Percentiles rank a stretch among this genome's conserved stretches.
These are phyloP conservation scores for Yamadazyma dushanensis DNA, from an alignment of 1,139 yeast species.

Conservation along the genomic window DNA sequence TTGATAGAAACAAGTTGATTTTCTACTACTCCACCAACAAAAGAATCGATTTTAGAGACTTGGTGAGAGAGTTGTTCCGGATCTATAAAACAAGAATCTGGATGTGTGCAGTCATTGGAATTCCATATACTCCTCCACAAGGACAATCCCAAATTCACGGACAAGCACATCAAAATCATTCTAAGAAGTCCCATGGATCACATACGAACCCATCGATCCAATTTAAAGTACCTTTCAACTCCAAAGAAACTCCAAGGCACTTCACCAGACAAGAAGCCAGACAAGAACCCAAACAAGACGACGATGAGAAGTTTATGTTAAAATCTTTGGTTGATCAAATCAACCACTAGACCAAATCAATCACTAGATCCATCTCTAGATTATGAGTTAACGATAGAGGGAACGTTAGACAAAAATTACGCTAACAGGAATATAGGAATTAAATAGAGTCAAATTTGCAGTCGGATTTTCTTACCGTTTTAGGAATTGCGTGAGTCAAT, in stretches of 20 bases:
- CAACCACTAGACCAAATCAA: slow-evolving; percentile 24
- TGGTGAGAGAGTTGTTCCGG: slow-evolving; percentile 88
- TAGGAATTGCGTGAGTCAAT: too few species aligned
- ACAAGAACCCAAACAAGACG: slow-evolving; percentile 6
- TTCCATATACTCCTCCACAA: slow-evolving; percentile 20
- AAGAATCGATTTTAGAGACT: slow-evolving; percentile 88
- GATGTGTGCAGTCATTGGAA: slow-evolving; percentile 80
- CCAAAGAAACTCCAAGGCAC: not conserved
- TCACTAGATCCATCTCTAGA: too few species aligned
- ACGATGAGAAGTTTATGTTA: slow-evolving; percentile 39
- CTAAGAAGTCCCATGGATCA: slow-evolving; percentile 1
- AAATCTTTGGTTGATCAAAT: slow-evolving; percentile 47
- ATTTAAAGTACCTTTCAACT: slow-evolving; percentile 7
- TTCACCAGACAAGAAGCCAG: slow-evolving; percentile 3
- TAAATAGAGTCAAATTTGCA: too few species aligned
- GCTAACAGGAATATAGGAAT: not conserved
- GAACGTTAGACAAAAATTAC: not conserved
- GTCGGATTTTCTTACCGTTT: too few species aligned
- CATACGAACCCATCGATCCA: slow-evolving; percentile 4
- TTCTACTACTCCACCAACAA: slow-evolving; percentile 76
- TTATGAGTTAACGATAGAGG: not conserved
- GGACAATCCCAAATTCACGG: slow-evolving; percentile 4
- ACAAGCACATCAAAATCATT: too few species aligned
- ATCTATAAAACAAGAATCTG: slow-evolving; percentile 95
- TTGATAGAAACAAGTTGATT: slow-evolving; percentile 90